Percentiles rank a stretch among this genome's conserved stretches.
These are phyloP conservation scores for Blastobotrys parvus DNA, from an alignment of 805 yeast species.

Conservation along the genomic window DNA sequence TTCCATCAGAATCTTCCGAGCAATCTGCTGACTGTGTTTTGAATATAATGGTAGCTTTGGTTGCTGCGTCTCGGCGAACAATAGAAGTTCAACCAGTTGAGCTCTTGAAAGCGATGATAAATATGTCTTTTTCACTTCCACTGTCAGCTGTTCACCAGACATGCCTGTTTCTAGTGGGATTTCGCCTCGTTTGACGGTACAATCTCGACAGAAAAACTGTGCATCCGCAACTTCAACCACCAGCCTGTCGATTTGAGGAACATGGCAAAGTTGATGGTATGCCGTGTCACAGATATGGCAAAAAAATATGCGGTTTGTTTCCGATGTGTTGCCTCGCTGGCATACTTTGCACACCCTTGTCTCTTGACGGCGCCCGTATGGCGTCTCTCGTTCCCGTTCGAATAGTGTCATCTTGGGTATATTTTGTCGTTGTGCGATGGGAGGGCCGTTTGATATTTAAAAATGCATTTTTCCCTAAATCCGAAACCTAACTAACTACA, in stretches of 20 bases:
- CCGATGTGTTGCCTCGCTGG: slow-evolving; percentile 30
- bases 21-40: slow-evolving; percentile 29
- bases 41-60: slow-evolving; percentile 33
- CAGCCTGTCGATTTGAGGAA: slow-evolving; percentile 32
- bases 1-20: slow-evolving; percentile 27
- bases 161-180: slow-evolving; percentile 31
- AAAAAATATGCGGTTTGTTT: slow-evolving; percentile 30
- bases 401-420: too few species aligned
- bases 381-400: slow-evolving; percentile 7
- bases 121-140: slow-evolving; percentile 31
- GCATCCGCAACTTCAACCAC: slow-evolving; percentile 34
- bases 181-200: slow-evolving; percentile 30
- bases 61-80: slow-evolving; percentile 30
- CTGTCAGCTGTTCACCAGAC: slow-evolving; percentile 27
- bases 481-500: too few species aligned
- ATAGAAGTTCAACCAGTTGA: slow-evolving; percentile 33
- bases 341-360: slow-evolving; percentile 32
- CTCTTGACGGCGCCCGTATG: slow-evolving; percentile 14
- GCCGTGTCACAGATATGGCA: slow-evolving; percentile 35
- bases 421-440: too few species aligned
- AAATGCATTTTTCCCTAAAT: too few species aligned
- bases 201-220: slow-evolving; percentile 33
- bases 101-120: slow-evolving; percentile 30
- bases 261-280: slow-evolving; percentile 34
- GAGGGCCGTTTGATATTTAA: too few species aligned